Evolutionary conservation across 164 flowering plant genomes (phyloP).

Genomic region (Brasenia schreberi): DNA sequence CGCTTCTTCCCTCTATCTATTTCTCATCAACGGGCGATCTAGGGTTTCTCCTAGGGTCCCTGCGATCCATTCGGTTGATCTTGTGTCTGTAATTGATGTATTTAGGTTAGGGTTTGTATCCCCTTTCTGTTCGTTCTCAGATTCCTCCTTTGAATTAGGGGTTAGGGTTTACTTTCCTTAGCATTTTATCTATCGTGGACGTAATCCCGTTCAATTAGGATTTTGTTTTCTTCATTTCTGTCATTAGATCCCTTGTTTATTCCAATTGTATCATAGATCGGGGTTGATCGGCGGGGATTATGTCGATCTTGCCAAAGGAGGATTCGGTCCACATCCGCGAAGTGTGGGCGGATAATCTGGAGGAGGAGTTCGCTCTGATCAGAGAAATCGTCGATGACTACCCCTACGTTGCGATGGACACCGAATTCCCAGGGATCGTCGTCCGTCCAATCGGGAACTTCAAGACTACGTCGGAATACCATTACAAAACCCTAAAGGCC

Average conservation of each 20-base stretch:
- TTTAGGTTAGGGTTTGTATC: too few relatives aligned
- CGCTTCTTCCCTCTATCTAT: too few relatives aligned
- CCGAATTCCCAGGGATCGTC: slow-evolving; percentile 23
- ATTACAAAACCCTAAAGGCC: slow-evolving; percentile 27
- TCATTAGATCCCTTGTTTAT: too few relatives aligned
- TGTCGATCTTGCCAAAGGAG: slow-evolving; percentile 4
- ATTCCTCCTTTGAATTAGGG: too few relatives aligned
- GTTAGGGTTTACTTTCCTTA: too few relatives aligned
- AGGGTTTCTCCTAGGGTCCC: too few relatives aligned
- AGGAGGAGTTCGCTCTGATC: slow-evolving; percentile 8
- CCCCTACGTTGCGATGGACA: slow-evolving; percentile 38
- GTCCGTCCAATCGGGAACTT: slow-evolving; percentile 10
- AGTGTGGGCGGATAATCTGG: slow-evolving; percentile 13
- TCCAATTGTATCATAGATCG: too few relatives aligned
- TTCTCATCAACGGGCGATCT: too few relatives aligned
- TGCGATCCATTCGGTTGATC: too few relatives aligned
- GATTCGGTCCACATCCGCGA: slow-evolving; percentile 11
- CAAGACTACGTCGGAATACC: slow-evolving; percentile 17
- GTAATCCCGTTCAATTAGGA: slow-evolving; percentile 9
- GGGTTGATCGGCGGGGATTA: slow-evolving; percentile 6
- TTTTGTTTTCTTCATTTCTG: too few relatives aligned
- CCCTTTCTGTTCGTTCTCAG: too few relatives aligned
- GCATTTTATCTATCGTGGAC: slow-evolving; percentile 3
- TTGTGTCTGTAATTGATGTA: too few relatives aligned
- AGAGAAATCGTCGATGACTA: slow-evolving; percentile 25